Percentiles rank a stretch among this genome's conserved stretches.
Evolutionary conservation across 139 green algal species (phyloP).

Genomic region (Nannochloris sp.): DNA sequence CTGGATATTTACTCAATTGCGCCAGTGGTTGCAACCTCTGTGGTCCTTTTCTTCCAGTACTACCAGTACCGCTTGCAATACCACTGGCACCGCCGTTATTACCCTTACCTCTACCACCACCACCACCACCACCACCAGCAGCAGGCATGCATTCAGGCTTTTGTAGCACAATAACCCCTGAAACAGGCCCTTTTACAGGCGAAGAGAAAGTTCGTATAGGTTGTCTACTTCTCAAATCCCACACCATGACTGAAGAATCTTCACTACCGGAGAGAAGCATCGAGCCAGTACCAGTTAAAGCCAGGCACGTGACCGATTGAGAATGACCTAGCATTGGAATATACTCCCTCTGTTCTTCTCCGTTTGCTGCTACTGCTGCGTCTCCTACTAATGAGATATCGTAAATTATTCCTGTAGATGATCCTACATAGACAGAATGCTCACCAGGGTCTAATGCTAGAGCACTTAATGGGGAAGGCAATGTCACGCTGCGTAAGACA

Average conservation of each 20-base stretch:
- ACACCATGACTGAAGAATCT: slow-evolving; percentile 61
- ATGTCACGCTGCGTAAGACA: slow-evolving; percentile 45
- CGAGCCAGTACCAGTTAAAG: slow-evolving; percentile 43
- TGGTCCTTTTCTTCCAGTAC: slow-evolving; percentile 36
- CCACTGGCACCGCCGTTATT: background rate
- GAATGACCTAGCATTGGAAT: slow-evolving; percentile 38
- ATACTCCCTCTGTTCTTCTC: background rate
- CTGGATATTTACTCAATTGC: slow-evolving; percentile 51
- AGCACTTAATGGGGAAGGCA: slow-evolving; percentile 49
- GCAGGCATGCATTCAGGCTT: slow-evolving; percentile 32
- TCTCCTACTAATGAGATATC: slow-evolving; percentile 46
- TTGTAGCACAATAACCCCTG: slow-evolving; percentile 40
- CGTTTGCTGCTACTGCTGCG: background rate
- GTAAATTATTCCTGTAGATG: slow-evolving; percentile 69
- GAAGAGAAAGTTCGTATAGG: slow-evolving; percentile 41
- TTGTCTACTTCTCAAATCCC: slow-evolving; percentile 69
- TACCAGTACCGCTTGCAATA: background rate
- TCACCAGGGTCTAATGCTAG: slow-evolving; percentile 62
- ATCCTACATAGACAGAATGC: slow-evolving; percentile 66
- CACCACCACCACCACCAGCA: background rate
- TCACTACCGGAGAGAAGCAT: slow-evolving; percentile 55
- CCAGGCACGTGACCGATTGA: slow-evolving; percentile 42
- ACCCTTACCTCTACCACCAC: too few species aligned
- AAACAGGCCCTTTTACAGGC: slow-evolving; percentile 49
- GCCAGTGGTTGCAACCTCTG: slow-evolving; percentile 54